phyloP scores from a whole-genome alignment of 2,329 filamentous ascomycete species.

The Ustulina deusta region DNA sequence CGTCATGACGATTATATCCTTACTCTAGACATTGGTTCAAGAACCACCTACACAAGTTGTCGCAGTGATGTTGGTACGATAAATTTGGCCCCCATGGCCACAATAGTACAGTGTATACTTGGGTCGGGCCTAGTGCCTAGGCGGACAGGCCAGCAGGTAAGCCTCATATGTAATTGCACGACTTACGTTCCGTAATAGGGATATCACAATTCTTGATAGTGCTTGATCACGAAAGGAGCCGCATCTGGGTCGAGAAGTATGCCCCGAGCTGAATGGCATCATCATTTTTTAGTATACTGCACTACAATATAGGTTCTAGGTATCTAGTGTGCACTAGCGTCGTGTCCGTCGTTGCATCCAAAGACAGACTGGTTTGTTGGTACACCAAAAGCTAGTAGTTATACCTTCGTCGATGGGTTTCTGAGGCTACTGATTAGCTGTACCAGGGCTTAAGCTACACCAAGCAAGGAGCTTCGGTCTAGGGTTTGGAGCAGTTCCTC shows the following conservation, averaged over 20 bases:
- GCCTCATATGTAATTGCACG: not conserved
- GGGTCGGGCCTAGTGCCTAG: too few relatives aligned
- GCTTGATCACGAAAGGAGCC: not conserved
- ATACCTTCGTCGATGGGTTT: constrained; percentile 20
- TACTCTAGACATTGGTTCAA: not conserved
- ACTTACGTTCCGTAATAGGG: not conserved
- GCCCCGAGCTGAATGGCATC: not conserved
- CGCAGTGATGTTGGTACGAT: not conserved
- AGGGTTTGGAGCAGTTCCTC: constrained; percentile 22
- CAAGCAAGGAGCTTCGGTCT: constrained; percentile 33
- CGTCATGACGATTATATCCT: not conserved
- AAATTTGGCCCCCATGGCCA: not conserved
- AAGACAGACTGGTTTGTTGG: constrained; percentile 15
- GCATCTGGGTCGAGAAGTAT: constrained; percentile 13
- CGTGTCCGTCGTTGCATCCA: too few relatives aligned
- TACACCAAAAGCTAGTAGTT: constrained; percentile 26
- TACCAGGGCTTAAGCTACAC: constrained; percentile 34
- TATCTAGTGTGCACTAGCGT: not conserved
- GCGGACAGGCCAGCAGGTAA: not conserved
- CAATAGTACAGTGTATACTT: not conserved
- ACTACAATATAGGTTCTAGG: not conserved
- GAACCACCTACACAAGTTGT: not conserved
- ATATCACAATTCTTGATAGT: not conserved
- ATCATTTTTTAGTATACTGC: not conserved
- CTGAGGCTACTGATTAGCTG: constrained; percentile 24